Conservation (phyloP, 129 eudicot genomes). For the Glebionis coronaria region DNA sequence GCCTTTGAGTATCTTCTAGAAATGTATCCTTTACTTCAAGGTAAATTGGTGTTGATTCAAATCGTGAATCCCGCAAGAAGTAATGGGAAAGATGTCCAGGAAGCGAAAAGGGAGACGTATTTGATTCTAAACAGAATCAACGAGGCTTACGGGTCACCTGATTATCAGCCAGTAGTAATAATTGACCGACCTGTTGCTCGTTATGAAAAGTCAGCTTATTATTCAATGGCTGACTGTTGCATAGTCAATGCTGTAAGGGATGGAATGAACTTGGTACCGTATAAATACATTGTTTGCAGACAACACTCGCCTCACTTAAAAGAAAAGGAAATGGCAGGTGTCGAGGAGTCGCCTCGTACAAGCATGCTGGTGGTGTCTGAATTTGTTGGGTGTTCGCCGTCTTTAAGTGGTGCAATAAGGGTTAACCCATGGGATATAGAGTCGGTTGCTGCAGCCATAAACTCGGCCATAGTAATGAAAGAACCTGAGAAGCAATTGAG, state of each 20-base stretch:
- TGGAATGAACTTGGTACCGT: constrained; percentile 90
- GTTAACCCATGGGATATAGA: constrained; percentile 91
- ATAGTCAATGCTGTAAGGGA: constrained; percentile 86
- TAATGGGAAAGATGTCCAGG: constrained; percentile 81
- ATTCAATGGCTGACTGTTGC: constrained; percentile 82
- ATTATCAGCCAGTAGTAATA: constrained; percentile 59
- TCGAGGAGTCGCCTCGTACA: constrained; percentile 44
- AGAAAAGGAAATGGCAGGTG: constrained; percentile 51
- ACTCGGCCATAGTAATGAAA: constrained; percentile 56
- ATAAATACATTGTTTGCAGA: constrained; percentile 77
- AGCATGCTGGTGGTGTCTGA: constrained; percentile 86
- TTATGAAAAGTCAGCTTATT: constrained; percentile 79
- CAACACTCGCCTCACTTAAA: constrained; percentile 51
- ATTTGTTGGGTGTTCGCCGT: constrained; percentile 90
- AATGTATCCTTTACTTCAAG: constrained; percentile 35
- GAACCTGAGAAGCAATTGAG: constrained; percentile 52
- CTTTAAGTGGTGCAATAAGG: constrained; percentile 86
- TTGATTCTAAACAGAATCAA: constrained; percentile 57
- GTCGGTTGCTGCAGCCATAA: constrained; percentile 72
- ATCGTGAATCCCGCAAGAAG: constrained; percentile 90
- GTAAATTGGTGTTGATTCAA: constrained; percentile 64
- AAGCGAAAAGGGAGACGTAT: constrained; percentile 74
- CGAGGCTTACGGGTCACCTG: constrained; percentile 50
- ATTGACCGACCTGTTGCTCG: constrained; percentile 75
- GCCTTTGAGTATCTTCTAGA: constrained; percentile 72